Conservation (phyloP, 495 filamentous ascomycete species). For the Poronia punctata region DNA sequence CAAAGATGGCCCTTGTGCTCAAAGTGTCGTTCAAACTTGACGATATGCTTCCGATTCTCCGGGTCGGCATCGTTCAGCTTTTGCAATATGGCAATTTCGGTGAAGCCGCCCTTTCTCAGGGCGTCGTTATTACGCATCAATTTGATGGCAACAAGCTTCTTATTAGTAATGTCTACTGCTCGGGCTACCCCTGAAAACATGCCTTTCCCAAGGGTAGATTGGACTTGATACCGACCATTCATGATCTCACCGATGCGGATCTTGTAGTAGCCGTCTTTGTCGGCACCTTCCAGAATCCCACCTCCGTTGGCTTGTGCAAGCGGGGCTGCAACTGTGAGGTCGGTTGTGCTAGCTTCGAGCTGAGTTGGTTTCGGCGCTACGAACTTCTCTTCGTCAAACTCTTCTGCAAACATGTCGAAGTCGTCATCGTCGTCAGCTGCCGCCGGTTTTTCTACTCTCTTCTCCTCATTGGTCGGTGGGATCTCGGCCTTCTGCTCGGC, state of each 20-base stretch:
- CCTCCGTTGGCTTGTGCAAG: slow-evolving; percentile 50
- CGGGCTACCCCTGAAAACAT: slow-evolving; percentile 96
- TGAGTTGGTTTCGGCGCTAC: slow-evolving; percentile 46
- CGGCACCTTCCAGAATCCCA: slow-evolving; percentile 88
- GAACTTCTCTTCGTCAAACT: slow-evolving; percentile 85
- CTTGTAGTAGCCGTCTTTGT: slow-evolving; percentile 92
- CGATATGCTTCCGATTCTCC: slow-evolving; percentile 86
- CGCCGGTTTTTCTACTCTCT: slow-evolving; percentile 32
- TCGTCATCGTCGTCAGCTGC: slow-evolving; percentile 56
- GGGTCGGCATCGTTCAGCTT: slow-evolving; percentile 77
- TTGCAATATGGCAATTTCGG: slow-evolving; percentile 85
- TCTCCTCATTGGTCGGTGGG: slow-evolving; percentile 27
- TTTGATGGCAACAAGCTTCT: slow-evolving; percentile 77
- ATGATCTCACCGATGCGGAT: slow-evolving; percentile 83
- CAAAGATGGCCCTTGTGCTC: slow-evolving; percentile 94
- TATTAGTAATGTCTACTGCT: slow-evolving; percentile 70
- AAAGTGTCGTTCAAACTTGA: slow-evolving; percentile 78
- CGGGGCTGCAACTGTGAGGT: slow-evolving; percentile 25
- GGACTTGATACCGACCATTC: slow-evolving; percentile 79
- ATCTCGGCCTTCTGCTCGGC: slow-evolving; percentile 30
- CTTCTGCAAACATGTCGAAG: slow-evolving; percentile 95
- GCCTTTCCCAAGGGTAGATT: slow-evolving; percentile 81
- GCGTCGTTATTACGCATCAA: slow-evolving; percentile 92
- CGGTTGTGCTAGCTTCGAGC: slow-evolving; percentile 32
- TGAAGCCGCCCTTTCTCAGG: slow-evolving; percentile 86